phyloP scores from a whole-genome alignment of 495 filamentous ascomycete genomes.

The Xanthoparmelia taractica region DNA sequence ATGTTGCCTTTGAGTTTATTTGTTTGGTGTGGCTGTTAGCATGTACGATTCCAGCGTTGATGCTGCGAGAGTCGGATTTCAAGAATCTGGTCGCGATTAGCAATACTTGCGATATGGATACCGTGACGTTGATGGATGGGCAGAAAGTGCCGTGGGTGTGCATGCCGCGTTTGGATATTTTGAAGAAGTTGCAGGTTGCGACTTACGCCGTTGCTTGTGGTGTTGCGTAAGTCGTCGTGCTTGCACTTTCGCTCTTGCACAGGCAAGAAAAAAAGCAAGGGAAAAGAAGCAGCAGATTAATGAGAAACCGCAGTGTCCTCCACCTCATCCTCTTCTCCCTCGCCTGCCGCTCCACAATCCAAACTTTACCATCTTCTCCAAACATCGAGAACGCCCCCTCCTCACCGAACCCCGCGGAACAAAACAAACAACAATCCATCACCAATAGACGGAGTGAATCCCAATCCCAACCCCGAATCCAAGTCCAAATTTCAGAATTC shows the following conservation, averaged over 20 bases:
- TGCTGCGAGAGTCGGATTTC: background rate
- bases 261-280: too few relatives aligned
- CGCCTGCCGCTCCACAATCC: background rate
- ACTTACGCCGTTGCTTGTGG: background rate
- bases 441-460: conserved; percentile 3
- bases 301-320: background rate
- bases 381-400: background rate
- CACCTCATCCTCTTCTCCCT: background rate
- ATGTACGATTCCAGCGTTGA: background rate
- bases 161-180: background rate
- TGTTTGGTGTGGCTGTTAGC: background rate
- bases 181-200: background rate
- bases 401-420: too few relatives aligned
- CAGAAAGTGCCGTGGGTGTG: background rate
- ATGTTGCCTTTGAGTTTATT: background rate
- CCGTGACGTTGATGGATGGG: background rate
- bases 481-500: background rate
- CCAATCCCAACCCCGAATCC: background rate
- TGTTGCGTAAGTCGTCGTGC: background rate
- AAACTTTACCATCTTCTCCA: background rate
- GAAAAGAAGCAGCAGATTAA: background rate
- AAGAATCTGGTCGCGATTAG: background rate
- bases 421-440: background rate
- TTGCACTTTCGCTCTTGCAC: background rate
- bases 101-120: background rate